Evolutionary conservation across 2,329 filamentous ascomycete genomes (phyloP), one percentile per base, ranked within the genome.

Genomic region (Cercospora sp.): DNA sequence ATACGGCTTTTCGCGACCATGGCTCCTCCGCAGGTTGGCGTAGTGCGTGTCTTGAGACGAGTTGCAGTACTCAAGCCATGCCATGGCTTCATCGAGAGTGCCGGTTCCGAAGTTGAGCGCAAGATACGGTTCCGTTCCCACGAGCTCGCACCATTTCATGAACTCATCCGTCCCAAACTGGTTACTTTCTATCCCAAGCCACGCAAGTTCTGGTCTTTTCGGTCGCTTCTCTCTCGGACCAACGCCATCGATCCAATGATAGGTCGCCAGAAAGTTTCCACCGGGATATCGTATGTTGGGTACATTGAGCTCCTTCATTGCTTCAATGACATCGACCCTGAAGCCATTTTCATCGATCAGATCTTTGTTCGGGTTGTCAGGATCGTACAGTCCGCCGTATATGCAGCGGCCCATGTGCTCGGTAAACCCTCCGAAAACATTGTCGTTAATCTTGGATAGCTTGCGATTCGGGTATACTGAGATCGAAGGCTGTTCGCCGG

Each of bases 371-470:
- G 75, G 67, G 77, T 89, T 93, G 36, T 85, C 86, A 1, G 91
- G 91, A 73, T 94, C 91, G 80, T 93, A 94, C 77, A 95, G 90
- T 71, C 92, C 92, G 70, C 91, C 91, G 78, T 95, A 94, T 76
- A 95, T 93, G 82, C 92, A 95, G 69, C 92, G 88, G 74, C 92
- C 92, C 91, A 95, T 95, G 80, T 95, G 92, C 91, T 95, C 92
- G 67, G 90, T 92, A 80, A 95, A 95, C 10, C 91, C 92, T 65
- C 90, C 90, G 84, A 94, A 95, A 74, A 91, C 92, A 76, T 92
- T 92, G 69, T 91, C 87, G 75, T 93, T 89, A 75, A 95, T 92
- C 77, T 89, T 89, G 67, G 90, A 89, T 64, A 94, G 80, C 72
- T 85, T 87, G 77, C 90, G 86, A 16, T 81, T 78, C 5, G 89